These are phyloP conservation scores for Lasiodiplodia sp. DNA, from an alignment of 2,329 filamentous ascomycete genomes.

Conservation along the genomic window DNA sequence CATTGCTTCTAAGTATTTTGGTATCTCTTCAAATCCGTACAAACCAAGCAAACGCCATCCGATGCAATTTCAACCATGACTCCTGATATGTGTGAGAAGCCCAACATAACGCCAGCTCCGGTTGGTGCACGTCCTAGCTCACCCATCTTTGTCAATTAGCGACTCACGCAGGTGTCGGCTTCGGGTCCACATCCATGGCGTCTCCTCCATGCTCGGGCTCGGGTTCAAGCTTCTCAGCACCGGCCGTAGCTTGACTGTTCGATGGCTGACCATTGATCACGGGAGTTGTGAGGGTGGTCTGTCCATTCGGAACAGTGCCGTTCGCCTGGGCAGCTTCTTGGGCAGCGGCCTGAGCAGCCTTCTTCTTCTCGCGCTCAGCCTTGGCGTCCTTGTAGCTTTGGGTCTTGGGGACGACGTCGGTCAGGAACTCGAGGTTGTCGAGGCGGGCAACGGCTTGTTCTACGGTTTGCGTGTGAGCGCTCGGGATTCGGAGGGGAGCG, in stretches of 20 bases:
- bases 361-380: conserved; percentile 59
- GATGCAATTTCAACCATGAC: conserved; percentile 10
- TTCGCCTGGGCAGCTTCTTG: conserved; percentile 11
- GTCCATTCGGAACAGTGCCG: conserved; percentile 18
- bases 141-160: neutral
- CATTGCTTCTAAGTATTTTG: conserved; percentile 2
- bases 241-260: conserved; percentile 16
- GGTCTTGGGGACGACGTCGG: conserved; percentile 89
- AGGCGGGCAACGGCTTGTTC: conserved; percentile 85
- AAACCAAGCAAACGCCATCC: neutral
- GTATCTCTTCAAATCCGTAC: conserved; percentile 7
- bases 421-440: conserved; percentile 93
- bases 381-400: conserved; percentile 81
- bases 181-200: conserved; percentile 27
- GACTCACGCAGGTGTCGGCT: neutral
- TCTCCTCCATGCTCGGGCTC: conserved; percentile 11
- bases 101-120: conserved; percentile 1
- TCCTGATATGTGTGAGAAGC: neutral
- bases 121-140: neutral
- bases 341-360: conserved; percentile 14
- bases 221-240: conserved; percentile 4
- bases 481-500: conserved; percentile 18
- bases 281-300: conserved; percentile 9
- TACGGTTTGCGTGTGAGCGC: conserved; percentile 44
- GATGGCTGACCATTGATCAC: neutral